Percentiles rank a stretch among this genome's conserved stretches.
Conservation (phyloP, 2,329 filamentous ascomycete species). For the Domatiomyces catenatus region DNA sequence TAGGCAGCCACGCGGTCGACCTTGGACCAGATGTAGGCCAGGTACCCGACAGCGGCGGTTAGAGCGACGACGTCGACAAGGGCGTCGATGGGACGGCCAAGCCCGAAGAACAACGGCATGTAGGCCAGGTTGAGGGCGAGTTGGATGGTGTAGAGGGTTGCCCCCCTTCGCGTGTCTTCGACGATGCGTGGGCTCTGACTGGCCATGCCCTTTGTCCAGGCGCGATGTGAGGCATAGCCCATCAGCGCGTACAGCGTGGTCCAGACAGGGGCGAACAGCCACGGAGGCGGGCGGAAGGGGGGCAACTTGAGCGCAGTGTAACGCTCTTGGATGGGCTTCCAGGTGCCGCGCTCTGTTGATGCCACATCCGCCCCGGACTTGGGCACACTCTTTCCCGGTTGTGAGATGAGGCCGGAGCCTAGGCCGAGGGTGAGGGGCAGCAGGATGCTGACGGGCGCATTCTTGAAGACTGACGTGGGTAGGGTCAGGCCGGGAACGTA, state of each 20-base stretch:
- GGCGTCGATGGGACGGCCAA: conserved; percentile 57
- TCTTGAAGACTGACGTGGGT: conserved; percentile 54
- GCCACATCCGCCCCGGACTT: conserved; percentile 11
- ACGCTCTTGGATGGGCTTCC: conserved; percentile 21
- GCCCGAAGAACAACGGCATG: conserved; percentile 87
- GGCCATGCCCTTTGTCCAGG: conserved; percentile 47
- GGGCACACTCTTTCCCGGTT: conserved; percentile 36
- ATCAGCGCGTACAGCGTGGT: conserved; percentile 50
- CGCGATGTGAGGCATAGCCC: conserved; percentile 78
- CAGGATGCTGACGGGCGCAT: conserved; percentile 57
- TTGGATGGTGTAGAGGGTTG: conserved; percentile 73
- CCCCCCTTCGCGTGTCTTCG: conserved; percentile 47
- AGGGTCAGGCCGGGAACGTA: conserved; percentile 65
- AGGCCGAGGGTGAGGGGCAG: conserved; percentile 60
- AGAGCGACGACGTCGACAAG: conserved; percentile 60
- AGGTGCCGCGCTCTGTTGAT: conserved; percentile 12
- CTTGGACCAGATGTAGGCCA: conserved; percentile 60
- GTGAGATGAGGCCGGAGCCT: conserved; percentile 48
- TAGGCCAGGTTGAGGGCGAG: conserved; percentile 71
- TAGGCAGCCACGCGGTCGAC: conserved; percentile 59
- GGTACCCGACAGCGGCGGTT: conserved; percentile 54
- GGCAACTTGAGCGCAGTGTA: conserved; percentile 30
- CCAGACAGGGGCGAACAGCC: conserved; percentile 45
- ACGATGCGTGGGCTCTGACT: conserved; percentile 43
- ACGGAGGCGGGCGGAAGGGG: conserved; percentile 40